A percentile compares a stretch with the other conserved stretches of the same genome.
These are phyloP conservation scores for Pythium inflatum DNA, from an alignment of 352 stramenopile species.

Conservation along the genomic window DNA sequence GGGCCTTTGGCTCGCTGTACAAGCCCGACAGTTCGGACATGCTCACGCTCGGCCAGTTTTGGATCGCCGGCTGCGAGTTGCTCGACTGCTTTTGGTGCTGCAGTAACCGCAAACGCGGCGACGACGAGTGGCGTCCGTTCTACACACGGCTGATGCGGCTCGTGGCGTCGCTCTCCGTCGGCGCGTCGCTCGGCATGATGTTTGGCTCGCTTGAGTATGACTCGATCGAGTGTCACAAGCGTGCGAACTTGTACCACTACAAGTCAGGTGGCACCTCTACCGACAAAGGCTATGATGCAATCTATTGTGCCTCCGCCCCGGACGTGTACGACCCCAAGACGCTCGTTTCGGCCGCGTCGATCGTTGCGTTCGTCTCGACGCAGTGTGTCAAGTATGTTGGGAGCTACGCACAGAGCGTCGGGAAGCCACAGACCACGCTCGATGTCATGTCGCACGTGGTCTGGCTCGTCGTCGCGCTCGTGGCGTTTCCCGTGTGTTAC, in stretches of 20 bases:
- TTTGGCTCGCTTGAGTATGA: constrained; percentile 2
- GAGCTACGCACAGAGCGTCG: constrained; percentile 6
- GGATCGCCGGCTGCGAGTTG: constrained; percentile 6
- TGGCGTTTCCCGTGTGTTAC: constrained; percentile 6
- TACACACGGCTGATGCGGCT: background rate
- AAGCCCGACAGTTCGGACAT: background rate
- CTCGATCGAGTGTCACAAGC: background rate
- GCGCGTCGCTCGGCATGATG: constrained; percentile 5
- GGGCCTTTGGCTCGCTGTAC: background rate
- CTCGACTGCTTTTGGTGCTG: constrained; percentile 1
- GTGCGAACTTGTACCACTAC: too few relatives aligned
- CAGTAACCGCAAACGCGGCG: background rate
- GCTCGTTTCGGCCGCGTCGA: background rate
- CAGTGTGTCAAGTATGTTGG: constrained; percentile 9
- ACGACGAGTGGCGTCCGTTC: background rate
- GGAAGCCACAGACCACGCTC: background rate
- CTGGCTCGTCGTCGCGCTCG: constrained; percentile 7
- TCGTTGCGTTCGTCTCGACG: constrained; percentile 8
- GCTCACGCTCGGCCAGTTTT: background rate
- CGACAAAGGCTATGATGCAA: too few relatives aligned
- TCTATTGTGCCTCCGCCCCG: too few relatives aligned
- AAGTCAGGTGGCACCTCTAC: too few relatives aligned
- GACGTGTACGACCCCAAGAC: background rate
- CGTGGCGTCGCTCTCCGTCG: background rate
- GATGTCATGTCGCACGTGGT: background rate